Base-by-base conservation (phyloP, 148 eudicot genomes). In the Heliamphora exappendiculata region DNA sequence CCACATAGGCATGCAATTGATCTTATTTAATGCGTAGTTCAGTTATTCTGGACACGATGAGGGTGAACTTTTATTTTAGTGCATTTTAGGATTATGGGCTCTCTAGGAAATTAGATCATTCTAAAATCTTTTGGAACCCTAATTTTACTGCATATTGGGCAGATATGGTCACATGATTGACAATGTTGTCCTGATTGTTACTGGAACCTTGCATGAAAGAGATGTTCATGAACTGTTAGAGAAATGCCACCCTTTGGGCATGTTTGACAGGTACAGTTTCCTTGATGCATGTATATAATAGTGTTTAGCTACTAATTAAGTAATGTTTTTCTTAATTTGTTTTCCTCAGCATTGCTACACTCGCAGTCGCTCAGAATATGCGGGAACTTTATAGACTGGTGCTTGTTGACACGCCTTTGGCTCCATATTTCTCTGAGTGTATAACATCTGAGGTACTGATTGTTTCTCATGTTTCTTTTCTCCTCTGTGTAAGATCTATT, bases 121-220 rank as follows among this genome's bases (percentile, higher is more conserved):
- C 14, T 51, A 0, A n/a, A 64, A 39, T 2, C 3, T 78, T 76
- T 11, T 72, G 22, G 42, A 68, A 57, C 55, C 69, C 41, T 79
- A 55, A 74, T 74, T 53, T 14, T 64, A 63, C 22, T 71, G 51
- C 42, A 42, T 72, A 16, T 64, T 50, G 42, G 81, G 47, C 80
- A 94, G 98, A 67, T 94, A 94, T 74, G 98, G 98, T 64, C 97
- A 94, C 87, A 94, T 94, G 98, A 94, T 94, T 64, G 98, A 94
- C 85, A 94, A 94, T 85, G 98, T 94, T 78, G 98, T 94, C 75
- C 90, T 94, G 47, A 94, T 94, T 74, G 97, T 94, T 26, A 94
- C 98, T 80, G 98, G 98, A 81, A 92, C 98, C 51, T 89, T 94
- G 92, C 98, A 94, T 55, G 98, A 94, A 92, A 90, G 98, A 83